Percentiles rank a stretch among this genome's conserved stretches.
Evolutionary conservation across 2,329 filamentous ascomycete genomes (phyloP).

Genomic region (Trichoderma semiorbis): DNA sequence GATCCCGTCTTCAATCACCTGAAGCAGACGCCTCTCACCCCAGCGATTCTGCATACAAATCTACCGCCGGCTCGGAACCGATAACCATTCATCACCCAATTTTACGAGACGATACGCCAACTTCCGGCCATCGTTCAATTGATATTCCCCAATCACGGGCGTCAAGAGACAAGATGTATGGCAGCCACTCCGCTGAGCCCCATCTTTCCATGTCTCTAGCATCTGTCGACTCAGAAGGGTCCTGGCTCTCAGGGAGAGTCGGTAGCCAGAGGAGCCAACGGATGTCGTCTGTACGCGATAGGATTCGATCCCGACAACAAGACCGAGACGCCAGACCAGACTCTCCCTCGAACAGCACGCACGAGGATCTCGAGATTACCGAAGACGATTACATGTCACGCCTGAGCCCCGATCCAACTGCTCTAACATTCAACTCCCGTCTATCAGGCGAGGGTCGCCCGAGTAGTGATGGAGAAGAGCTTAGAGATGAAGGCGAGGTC

Average conservation of each 20-base stretch:
- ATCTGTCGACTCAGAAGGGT: conserved; percentile 92
- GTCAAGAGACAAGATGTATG: conserved; percentile 26
- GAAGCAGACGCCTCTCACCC: conserved; percentile 53
- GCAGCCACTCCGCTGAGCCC: conserved; percentile 48
- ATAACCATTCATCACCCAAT: conserved; percentile 25
- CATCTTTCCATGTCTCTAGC: conserved; percentile 83
- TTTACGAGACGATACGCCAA: conserved; percentile 44
- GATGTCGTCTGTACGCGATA: conserved; percentile 45
- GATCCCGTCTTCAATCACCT: conserved; percentile 75
- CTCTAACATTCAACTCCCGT: conserved; percentile 29
- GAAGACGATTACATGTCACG: conserved; percentile 73
- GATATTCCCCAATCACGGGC: conserved; percentile 26
- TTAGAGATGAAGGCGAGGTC: conserved; percentile 40
- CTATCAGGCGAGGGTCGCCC: conserved; percentile 50
- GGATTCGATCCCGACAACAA: conserved; percentile 31
- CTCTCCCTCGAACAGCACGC: conserved; percentile 43
- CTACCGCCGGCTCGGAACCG: conserved; percentile 26
- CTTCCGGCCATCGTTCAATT: conserved; percentile 41
- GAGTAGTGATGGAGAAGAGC: conserved; percentile 58
- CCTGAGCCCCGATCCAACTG: conserved; percentile 31
- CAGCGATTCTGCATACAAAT: conserved; percentile 28
- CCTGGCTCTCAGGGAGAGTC: conserved; percentile 82
- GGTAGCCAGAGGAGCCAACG: conserved; percentile 49
- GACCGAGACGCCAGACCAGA: conserved; percentile 36
- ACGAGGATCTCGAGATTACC: conserved; percentile 59